Evolutionary conservation across 1,139 yeast species (phyloP).

Genomic region (Debaryomyces singareniensis): DNA sequence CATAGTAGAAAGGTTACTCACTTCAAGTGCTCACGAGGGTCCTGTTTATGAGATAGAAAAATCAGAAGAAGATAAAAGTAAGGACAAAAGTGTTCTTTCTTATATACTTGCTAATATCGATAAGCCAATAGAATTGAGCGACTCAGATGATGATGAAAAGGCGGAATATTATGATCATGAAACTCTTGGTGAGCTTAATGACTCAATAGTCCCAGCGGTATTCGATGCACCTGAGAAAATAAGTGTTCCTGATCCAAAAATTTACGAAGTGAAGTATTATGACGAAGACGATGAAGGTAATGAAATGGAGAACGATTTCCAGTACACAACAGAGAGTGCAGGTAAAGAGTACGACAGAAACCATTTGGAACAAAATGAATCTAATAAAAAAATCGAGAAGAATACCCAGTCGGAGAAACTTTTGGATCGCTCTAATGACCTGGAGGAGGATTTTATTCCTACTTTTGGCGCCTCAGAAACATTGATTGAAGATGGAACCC

Average conservation of each 20-base stretch:
- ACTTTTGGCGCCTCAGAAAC: too few species aligned
- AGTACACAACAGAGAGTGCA: slow-evolving; percentile 24
- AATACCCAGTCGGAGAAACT: too few species aligned
- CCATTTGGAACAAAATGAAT: too few species aligned
- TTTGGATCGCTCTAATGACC: too few species aligned
- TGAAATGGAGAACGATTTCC: too few species aligned
- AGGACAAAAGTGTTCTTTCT: slow-evolving; percentile 44
- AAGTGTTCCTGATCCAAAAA: too few species aligned
- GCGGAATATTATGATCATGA: neutral
- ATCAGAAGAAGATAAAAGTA: slow-evolving; percentile 21
- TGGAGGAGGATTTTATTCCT: too few species aligned
- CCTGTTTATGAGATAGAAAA: slow-evolving; percentile 20
- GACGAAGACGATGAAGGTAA: slow-evolving; percentile 34
- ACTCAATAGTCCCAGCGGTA: too few species aligned
- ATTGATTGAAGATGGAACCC: too few species aligned
- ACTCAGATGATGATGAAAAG: slow-evolving; percentile 1
- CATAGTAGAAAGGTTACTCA: slow-evolving; percentile 56
- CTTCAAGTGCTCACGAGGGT: slow-evolving; percentile 10
- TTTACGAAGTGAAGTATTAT: too few species aligned
- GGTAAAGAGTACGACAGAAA: slow-evolving; percentile 21
- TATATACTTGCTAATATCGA: slow-evolving; percentile 50
- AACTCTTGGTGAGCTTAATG: neutral
- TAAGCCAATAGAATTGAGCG: slow-evolving; percentile 40
- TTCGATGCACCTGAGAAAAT: too few species aligned
- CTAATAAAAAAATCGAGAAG: too few species aligned